Base-by-base conservation (phyloP, 1,284 basidiomycete species). In the Phlebopus sp. region DNA sequence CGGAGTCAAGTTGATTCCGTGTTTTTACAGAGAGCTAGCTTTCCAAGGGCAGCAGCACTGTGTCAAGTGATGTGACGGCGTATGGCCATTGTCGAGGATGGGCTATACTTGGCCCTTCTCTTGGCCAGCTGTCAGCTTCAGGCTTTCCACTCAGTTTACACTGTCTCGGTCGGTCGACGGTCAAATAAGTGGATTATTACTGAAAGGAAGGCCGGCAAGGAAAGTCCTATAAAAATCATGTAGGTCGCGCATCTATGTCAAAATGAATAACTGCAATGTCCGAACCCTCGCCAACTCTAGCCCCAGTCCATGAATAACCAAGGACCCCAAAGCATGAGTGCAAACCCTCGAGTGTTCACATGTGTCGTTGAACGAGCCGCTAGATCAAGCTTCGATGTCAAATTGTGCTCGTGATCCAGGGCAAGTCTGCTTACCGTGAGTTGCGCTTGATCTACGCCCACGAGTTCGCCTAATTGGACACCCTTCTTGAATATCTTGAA, bases 401-500 rank as follows among this genome's bases (percentile, higher is more conserved):
- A 60, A 15, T 55, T 41, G 38, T 11, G 41, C 49, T 57, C 46
- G 29, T 65, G 59, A 37, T 47, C 50, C 44, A 9, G 37, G 18
- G 38, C 14, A 19, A 27, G 46, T 59, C 37, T 50, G 44, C 60
- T 54, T 45, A 63, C 60, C 7, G 32, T 37, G 43, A 66, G 62
- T 37, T 65, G 54, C 14, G 31, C 6, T 30, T 68, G 70, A 57
- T 70, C 74, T 35, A 87, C 88, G 52, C 89, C 89, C 42, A 82
- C 76, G 47, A 84, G 60, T 27, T 81, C 76, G 39, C 75, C 76
- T 51, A 85, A 64, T 67, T 82, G 78, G 59, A 79, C 56, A 38
- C 87, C 87, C 54, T 80, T 74, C 72, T 86, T 78, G 78, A 82
- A 90, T 30, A 79, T 74, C 47, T 81, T 69, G 73, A 91, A 92